Base-by-base conservation (phyloP, 2,329 filamentous ascomycete genomes). In the Ophiosphaerella herpotricha region DNA sequence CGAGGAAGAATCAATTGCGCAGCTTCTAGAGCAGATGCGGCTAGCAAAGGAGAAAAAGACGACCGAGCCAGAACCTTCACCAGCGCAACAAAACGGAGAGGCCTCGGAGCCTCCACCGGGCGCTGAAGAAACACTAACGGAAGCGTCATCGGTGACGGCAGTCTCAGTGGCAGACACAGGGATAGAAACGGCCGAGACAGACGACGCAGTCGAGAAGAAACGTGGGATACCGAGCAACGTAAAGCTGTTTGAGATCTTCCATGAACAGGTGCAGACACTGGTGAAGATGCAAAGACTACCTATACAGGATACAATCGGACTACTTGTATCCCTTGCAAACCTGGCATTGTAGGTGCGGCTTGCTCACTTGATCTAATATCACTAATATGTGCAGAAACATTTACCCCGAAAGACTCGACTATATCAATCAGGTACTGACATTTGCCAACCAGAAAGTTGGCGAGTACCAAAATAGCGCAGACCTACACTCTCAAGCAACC, bases 191-290 rank as follows among this genome's bases (percentile, higher is more conserved):
- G 66, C 71, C 35, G 74, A 73, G 48, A 66, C 69, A 36, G 78
- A 77, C 36, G 77, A 74, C 23, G 72, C 76, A 4, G 66, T 63
- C 39, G 75, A 71, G 68, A 82, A 77, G 64, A 72, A 69, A 21
- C 75, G 78, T 42, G 80, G 84, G 16, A 89, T 91, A 58, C 87
- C 88, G 1, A 82, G 86, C 44, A 87, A 91, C 64, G 86, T 96
- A 50, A 93, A 90, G 74, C 83, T 99, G 21, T 97, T 97, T 73
- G 92, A 97, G 74, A 90, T 97, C 52, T 99, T 97, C 80, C 96
- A 97, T 68, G 88, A 91, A 43, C 94, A 97, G 74, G 94, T 97
- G 55, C 89, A 95, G 68, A 92, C 93, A 66, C 80, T 99, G 43
- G 92, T 97, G 55, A 93, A 91, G 74, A 90, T 89, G 44, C 91